A percentile compares a stretch with the other conserved stretches of the same genome.
These are phyloP conservation scores for Beauveria australis DNA, from an alignment of 2,329 filamentous ascomycete genomes.

Conservation along the genomic window DNA sequence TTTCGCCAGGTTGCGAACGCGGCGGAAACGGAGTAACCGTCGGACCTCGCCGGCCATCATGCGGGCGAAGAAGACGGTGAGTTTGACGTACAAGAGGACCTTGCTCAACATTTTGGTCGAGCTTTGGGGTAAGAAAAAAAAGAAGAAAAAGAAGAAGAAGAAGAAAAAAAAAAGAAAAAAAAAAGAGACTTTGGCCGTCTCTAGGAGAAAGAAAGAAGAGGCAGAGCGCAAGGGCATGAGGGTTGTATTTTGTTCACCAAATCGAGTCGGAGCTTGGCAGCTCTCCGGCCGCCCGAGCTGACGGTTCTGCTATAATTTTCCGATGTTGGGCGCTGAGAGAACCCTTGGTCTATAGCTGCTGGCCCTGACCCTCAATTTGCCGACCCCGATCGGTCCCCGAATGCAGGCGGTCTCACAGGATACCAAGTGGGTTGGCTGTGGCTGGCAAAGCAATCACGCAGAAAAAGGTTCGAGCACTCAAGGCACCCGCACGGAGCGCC, in stretches of 20 bases:
- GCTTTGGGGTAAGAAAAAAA: background rate
- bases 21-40: constrained; percentile 14
- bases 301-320: background rate
- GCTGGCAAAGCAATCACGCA: background rate
- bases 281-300: background rate
- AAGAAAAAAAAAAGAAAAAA: too few relatives aligned
- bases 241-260: background rate
- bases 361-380: constrained; percentile 6
- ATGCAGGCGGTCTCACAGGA: background rate
- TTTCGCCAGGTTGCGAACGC: constrained; percentile 11
- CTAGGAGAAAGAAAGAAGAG: too few relatives aligned
- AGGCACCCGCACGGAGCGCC: too few relatives aligned
- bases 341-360: background rate
- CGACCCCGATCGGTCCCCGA: constrained; percentile 7
- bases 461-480: too few relatives aligned
- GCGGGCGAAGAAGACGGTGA: constrained; percentile 20
- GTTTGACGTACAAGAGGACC: constrained; percentile 20
- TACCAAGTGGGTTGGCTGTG: background rate
- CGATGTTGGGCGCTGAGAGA: background rate
- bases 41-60: constrained; percentile 16
- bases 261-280: background rate
- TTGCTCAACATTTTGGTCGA: constrained; percentile 21
- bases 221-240: background rate
- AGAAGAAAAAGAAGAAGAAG: background rate
- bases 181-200: too few relatives aligned